Percentiles rank a stretch among this genome's conserved stretches.
These are phyloP conservation scores for Phytopythium montanum DNA, from an alignment of 352 stramenopile species.

Conservation along the genomic window DNA sequence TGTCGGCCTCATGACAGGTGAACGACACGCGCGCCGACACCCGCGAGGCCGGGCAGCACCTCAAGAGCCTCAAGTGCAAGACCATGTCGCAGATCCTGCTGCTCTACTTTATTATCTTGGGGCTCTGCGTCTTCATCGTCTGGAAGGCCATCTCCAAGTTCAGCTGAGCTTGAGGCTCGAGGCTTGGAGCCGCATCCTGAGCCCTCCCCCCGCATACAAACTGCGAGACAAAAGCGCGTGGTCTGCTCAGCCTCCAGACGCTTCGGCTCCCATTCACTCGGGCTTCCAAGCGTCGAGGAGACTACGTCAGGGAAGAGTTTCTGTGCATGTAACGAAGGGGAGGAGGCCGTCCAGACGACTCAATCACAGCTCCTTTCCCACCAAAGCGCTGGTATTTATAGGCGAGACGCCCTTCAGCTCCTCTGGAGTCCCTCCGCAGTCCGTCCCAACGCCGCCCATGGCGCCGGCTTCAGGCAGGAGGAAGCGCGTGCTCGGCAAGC, in stretches of 20 bases:
- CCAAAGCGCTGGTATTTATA: conserved; percentile 4
- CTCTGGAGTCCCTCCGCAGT: neutral
- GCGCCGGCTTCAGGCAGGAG: conserved; percentile 6
- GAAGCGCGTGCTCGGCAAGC: conserved; percentile 22
- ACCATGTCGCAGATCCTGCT: conserved; percentile 67
- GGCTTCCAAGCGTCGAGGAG: too few species aligned
- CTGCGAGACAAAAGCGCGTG: too few species aligned
- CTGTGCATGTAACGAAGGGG: conserved; percentile 4
- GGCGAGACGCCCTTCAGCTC: neutral
- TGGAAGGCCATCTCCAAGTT: conserved; percentile 68
- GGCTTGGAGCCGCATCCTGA: neutral
- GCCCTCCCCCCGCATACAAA: too few species aligned
- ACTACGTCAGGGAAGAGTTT: conserved; percentile 1
- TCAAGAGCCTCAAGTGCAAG: conserved; percentile 84
- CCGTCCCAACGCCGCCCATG: neutral
- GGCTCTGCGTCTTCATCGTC: conserved; percentile 66
- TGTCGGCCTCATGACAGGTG: conserved; percentile 32
- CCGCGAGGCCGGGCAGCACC: conserved; percentile 55
- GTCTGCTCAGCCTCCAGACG: too few species aligned
- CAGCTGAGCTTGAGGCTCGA: conserved; percentile 14
- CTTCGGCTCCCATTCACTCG: too few species aligned
- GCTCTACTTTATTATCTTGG: conserved; percentile 80
- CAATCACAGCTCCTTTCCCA: neutral
- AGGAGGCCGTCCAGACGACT: neutral
- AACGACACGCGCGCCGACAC: conserved; percentile 71